These are phyloP conservation scores for Penicillium sp. DNA, from an alignment of 2,329 filamentous ascomycete species.

Conservation along the genomic window DNA sequence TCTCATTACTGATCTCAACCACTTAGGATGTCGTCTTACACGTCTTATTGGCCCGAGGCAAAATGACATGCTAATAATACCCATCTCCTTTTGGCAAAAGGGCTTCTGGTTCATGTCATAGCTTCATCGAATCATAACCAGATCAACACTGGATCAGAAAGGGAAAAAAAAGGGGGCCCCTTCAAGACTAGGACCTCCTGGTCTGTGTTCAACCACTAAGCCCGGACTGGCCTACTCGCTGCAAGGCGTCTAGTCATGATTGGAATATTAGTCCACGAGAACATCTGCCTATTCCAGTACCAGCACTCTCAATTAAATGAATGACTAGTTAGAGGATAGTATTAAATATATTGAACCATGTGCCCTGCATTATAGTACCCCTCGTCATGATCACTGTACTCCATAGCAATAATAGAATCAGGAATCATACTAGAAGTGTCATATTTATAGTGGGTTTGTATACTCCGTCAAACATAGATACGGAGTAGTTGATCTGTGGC, in stretches of 20 bases:
- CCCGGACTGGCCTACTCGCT: slow-evolving; percentile 13
- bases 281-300: slow-evolving; percentile 5
- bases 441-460: background rate
- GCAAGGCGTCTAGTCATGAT: slow-evolving; percentile 28
- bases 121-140: background rate
- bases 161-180: slow-evolving; percentile 1
- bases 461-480: background rate
- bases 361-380: slow-evolving; percentile 1
- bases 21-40: background rate
- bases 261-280: slow-evolving; percentile 24
- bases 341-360: slow-evolving; percentile 14
- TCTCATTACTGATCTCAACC: slow-evolving; percentile 8
- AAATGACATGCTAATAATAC: slow-evolving; percentile 20
- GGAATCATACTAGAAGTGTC: background rate
- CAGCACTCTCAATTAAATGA: background rate
- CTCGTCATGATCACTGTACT: background rate
- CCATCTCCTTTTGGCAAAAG: slow-evolving; percentile 15
- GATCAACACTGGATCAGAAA: slow-evolving; percentile 3
- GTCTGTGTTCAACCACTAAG: slow-evolving; percentile 11
- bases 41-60: slow-evolving; percentile 15
- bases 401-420: slow-evolving; percentile 4
- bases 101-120: background rate
- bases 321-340: slow-evolving; percentile 11
- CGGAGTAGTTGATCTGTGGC: background rate
- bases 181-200: slow-evolving; percentile 10